Evolutionary conservation across 148 eudicot species (phyloP).

Genomic region (Chenopodium quinoa): DNA sequence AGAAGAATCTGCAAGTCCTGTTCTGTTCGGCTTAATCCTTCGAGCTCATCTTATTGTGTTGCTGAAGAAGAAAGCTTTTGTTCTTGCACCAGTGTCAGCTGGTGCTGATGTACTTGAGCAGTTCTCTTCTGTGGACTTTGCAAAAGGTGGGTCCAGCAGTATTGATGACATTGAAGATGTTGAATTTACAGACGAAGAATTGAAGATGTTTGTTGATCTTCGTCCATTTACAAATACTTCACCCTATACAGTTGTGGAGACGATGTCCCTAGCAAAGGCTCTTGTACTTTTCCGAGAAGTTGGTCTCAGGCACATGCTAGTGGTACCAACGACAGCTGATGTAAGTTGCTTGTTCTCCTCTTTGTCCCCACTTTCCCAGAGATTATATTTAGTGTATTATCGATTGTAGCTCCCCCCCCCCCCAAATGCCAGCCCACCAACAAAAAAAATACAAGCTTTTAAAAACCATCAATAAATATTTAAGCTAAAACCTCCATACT

Average conservation of each 20-base stretch:
- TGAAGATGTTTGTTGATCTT: conserved; percentile 91
- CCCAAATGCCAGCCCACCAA: not conserved
- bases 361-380: not conserved
- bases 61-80: conserved; percentile 70
- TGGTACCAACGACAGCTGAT: conserved; percentile 58
- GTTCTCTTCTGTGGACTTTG: conserved; percentile 72
- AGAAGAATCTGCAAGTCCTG: conserved; percentile 47
- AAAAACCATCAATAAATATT: not conserved
- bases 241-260: conserved; percentile 85
- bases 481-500: not conserved
- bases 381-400: not conserved
- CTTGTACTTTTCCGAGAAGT: conserved; percentile 81
- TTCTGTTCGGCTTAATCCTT: conserved; percentile 68
- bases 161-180: conserved; percentile 60
- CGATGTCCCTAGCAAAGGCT: conserved; percentile 95
- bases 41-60: conserved; percentile 74
- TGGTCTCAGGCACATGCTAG: conserved; percentile 87
- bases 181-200: conserved; percentile 62
- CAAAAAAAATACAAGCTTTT: not conserved
- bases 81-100: conserved; percentile 35
- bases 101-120: conserved; percentile 43
- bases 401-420: not conserved
- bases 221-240: conserved; percentile 84
- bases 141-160: conserved; percentile 63
- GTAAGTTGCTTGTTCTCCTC: conserved; percentile 41